These are phyloP conservation scores for Hypoxylon cercidicola DNA, from an alignment of 495 filamentous ascomycete species.

Conservation along the genomic window DNA sequence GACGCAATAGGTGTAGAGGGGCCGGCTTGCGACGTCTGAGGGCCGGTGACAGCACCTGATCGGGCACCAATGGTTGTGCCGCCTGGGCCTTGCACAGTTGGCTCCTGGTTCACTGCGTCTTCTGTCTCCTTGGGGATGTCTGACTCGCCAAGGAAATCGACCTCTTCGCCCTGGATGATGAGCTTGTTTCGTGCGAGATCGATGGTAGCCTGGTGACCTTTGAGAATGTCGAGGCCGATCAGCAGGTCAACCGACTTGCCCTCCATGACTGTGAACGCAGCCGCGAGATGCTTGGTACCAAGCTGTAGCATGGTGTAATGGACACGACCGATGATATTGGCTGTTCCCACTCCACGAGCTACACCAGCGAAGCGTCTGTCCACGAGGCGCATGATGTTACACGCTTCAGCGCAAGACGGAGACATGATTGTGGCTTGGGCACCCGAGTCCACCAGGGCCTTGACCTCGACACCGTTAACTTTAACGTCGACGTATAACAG, in stretches of 20 bases:
- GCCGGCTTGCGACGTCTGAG: slow-evolving; percentile 49
- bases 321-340: slow-evolving; percentile 92
- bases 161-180: slow-evolving; percentile 85
- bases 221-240: slow-evolving; percentile 94
- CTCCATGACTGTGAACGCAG: slow-evolving; percentile 99
- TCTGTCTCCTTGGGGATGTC: slow-evolving; percentile 89
- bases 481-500: slow-evolving; percentile 97
- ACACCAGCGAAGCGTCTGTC: slow-evolving; percentile 92
- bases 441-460: slow-evolving; percentile 97
- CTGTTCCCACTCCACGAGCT: slow-evolving; percentile 92
- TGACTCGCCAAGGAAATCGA: slow-evolving; percentile 89
- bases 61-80: slow-evolving; percentile 86
- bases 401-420: slow-evolving; percentile 85
- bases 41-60: slow-evolving; percentile 81
- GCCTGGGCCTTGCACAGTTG: slow-evolving; percentile 83
- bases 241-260: slow-evolving; percentile 97
- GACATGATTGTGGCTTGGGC: slow-evolving; percentile 99
- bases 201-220: slow-evolving; percentile 90
- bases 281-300: slow-evolving; percentile 85
- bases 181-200: slow-evolving; percentile 84
- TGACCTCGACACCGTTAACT: slow-evolving; percentile 90
- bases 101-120: slow-evolving; percentile 78
- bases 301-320: slow-evolving; percentile 95
- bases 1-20: slow-evolving; percentile 42
- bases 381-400: slow-evolving; percentile 97